Conservation (phyloP, 1,284 basidiomycete species). For the Fomitopsis palustris region DNA sequence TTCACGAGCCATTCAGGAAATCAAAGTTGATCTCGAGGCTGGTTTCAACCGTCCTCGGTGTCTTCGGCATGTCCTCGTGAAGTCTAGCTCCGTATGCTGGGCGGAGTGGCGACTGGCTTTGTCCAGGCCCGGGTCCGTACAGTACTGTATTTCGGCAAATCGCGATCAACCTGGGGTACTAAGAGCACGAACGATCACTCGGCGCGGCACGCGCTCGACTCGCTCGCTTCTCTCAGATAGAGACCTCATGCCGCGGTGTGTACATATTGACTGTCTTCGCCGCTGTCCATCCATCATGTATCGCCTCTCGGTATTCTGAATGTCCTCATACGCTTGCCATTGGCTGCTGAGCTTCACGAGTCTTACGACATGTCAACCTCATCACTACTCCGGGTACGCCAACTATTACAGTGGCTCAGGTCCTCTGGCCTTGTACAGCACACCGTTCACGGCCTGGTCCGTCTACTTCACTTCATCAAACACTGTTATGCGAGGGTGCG, state of each 20-base stretch:
- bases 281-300: neutral
- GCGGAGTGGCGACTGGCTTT: no score
- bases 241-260: neutral
- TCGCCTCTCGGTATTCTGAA: neutral
- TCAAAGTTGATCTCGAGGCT: no score
- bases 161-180: neutral
- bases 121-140: no score
- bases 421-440: neutral
- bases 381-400: neutral
- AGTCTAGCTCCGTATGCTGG: no score
- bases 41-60: no score
- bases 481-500: neutral
- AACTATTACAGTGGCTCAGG: neutral
- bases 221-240: no score
- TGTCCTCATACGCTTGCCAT: neutral
- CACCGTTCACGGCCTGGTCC: neutral
- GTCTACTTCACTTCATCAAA: slow-evolving; percentile 1
- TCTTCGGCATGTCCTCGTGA: no score
- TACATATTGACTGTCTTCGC: neutral
- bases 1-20: no score
- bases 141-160: no score
- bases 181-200: no score
- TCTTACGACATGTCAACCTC: neutral
- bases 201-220: no score
- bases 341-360: neutral